Evolutionary conservation across 1,284 basidiomycete species (phyloP), one percentile per base, ranked within the genome.

Genomic region (Tausonia pullulans): DNA sequence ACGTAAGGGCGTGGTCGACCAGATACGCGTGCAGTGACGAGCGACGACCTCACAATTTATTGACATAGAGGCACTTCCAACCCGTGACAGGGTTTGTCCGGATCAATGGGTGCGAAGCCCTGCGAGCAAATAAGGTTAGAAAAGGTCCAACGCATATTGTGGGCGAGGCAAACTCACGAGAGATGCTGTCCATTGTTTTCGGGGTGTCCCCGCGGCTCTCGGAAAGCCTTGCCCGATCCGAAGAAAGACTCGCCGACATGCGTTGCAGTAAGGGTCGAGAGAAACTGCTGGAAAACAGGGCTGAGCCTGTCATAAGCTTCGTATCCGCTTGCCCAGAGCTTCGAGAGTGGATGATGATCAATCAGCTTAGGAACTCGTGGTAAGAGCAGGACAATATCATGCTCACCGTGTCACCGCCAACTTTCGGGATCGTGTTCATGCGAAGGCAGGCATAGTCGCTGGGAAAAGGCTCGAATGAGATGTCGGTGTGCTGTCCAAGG

Each of bases 251-350:
- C 75, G 14, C 78, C 85, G 60, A 78, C 75, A 70, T 87, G 85
- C 2, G 81, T 76, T 0, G 85, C 84, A 6, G 81, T 83, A 40
- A 86, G 75, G 3, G 80, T 80, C 69, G 85, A 83, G 65, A 86
- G 76, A 72, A 85, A 83, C 58, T 76, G 77, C 58, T 78, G 75
- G 70, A 83, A 81, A 0, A 81, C 79, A 0, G 81, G 82, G 0
- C 83, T 84, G 59, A 86, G 79, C 16, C 80, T 76, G 71, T 85
- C 83, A 72, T 85, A 86, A 4, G 82, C 82, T 70, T 84, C 83
- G 71, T 85, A 85, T 0, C 79, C 81, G 50, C 71, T 74, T 5
- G 75, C 73, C 78, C 78, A 81, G 8, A 79, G 69, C 0, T 65
- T 46, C 13, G 53, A 50, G 27, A 50, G 51, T 53, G 52, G 27